Evolutionary conservation across 495 filamentous ascomycete species (phyloP).

Genomic region (Choiromyces venosus): DNA sequence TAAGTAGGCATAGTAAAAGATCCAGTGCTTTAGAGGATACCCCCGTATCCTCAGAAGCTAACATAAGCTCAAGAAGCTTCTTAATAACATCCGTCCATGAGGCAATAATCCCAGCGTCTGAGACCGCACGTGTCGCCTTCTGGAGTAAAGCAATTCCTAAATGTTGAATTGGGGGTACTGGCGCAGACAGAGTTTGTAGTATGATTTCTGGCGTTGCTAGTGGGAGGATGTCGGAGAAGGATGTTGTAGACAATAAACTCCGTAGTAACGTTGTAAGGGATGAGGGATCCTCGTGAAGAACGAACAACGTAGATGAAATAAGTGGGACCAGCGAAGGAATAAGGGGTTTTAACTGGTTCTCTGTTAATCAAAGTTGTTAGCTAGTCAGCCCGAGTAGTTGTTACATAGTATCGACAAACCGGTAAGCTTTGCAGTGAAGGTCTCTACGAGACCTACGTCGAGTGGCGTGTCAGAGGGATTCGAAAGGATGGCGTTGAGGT

Average conservation of each 20-base stretch:
- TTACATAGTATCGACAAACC: slow-evolving; percentile 10
- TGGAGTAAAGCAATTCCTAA: slow-evolving; percentile 22
- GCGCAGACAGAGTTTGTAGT: slow-evolving; percentile 23
- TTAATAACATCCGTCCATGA: slow-evolving; percentile 32
- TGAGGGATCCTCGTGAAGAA: slow-evolving; percentile 24
- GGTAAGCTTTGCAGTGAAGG: slow-evolving; percentile 30
- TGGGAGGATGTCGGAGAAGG: slow-evolving; percentile 28
- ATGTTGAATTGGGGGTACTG: slow-evolving; percentile 16
- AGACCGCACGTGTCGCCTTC: slow-evolving; percentile 21
- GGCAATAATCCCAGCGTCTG: slow-evolving; percentile 25
- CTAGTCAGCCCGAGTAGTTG: neutral
- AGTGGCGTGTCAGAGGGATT: slow-evolving; percentile 20
- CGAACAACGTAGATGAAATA: slow-evolving; percentile 13
- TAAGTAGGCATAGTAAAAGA: slow-evolving; percentile 22
- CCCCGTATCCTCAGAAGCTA: slow-evolving; percentile 18
- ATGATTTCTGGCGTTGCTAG: slow-evolving; percentile 13
- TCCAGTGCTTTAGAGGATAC: slow-evolving; percentile 22
- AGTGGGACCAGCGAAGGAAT: slow-evolving; percentile 24
- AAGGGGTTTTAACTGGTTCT: slow-evolving; percentile 19
- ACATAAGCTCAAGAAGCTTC: slow-evolving; percentile 24
- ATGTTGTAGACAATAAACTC: slow-evolving; percentile 15
- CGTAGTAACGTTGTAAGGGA: slow-evolving; percentile 34
- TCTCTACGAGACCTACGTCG: slow-evolving; percentile 28
- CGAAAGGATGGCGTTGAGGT: slow-evolving; percentile 23
- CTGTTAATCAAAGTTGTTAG: slow-evolving; percentile 14